Percentiles rank a stretch among this genome's conserved stretches.
These are phyloP conservation scores for Funneliformis geosporum DNA, from an alignment of 192 early-diverging fungal species.

Conservation along the genomic window DNA sequence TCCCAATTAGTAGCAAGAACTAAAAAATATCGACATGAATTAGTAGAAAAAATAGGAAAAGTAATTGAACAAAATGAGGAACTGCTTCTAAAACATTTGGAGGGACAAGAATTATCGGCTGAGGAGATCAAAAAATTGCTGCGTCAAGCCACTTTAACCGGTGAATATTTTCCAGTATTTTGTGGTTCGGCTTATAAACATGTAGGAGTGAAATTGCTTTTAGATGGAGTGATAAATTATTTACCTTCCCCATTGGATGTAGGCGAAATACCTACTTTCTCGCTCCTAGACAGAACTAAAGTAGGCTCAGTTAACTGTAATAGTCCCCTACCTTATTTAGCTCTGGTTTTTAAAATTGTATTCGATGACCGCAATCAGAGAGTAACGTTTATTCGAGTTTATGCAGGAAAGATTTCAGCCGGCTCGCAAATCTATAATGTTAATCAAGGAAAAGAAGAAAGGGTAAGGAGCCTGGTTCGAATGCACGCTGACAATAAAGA, in stretches of 20 bases:
- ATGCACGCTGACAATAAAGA: constrained; percentile 12
- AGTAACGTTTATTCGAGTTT: constrained; percentile 7
- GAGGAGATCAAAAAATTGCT: constrained; percentile 1
- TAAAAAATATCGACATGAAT: too few relatives aligned
- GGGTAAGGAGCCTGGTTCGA: neutral
- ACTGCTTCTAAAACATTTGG: neutral
- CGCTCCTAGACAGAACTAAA: neutral
- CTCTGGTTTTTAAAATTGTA: constrained; percentile 3
- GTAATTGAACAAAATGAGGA: constrained; percentile 17
- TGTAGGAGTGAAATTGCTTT: neutral
- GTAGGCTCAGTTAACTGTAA: neutral
- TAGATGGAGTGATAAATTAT: constrained; percentile 7
- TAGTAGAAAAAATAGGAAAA: too few relatives aligned
- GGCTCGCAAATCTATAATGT: too few relatives aligned
- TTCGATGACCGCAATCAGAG: neutral
- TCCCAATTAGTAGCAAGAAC: too few relatives aligned
- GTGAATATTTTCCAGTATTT: constrained; percentile 2
- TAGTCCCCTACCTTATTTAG: neutral
- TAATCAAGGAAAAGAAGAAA: too few relatives aligned
- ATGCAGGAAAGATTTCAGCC: too few relatives aligned
- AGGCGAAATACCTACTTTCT: neutral
- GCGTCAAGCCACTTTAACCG: neutral
- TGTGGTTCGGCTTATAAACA: constrained; percentile 15
- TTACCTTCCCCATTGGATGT: constrained; percentile 12
- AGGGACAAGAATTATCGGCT: neutral